Evolutionary conservation across 352 stramenopile species (phyloP), one percentile per base, ranked within the genome.

Genomic region (Phytophthora cactorum): DNA sequence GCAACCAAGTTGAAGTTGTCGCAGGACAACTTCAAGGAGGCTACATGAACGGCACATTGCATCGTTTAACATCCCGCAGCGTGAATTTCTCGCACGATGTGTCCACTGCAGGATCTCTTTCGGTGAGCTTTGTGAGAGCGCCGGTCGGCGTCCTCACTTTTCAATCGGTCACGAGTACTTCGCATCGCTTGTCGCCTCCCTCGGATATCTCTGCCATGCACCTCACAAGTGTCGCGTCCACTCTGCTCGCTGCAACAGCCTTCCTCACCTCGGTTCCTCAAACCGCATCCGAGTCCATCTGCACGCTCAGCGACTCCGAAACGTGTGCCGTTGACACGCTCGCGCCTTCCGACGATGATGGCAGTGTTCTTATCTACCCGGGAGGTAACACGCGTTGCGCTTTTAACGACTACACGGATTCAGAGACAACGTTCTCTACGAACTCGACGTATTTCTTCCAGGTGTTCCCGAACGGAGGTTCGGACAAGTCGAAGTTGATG

Each of bases 401-500:
- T 11, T 84, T 83, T 45, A 77, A 89, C 68, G 67, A 76, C 44
- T 84, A 76, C 41, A 47, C 46, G 32, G 62, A 79, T 46, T 52
- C 54, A 10, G 46, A 50, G 47, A 77, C 71, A 12, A 51, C n/a
- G 4, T 84, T 76, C 65, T 68, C 61, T n/a, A 72, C 77, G 15
- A 81, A 79, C 62, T 64, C 77, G 17, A 86, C 77, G 39, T 89
- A 74, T 50, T 84, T 86, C 59, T 87, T 87, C 68, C 78, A 88
- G 52, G 74, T 86, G 29, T 86, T 88, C 47, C 81, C 81, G 3
- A 74, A 75, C 32, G 55, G 44, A 28, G 63, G 64, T 11, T 56
- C 63, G 52, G 74, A 84, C 52, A 84, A 86, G 68, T 73, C 58
- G 10, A 92, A 90, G 69, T 54, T 92, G 10, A 63, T 92, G 60